Evolutionary conservation across 306 rosid species (phyloP), one percentile per base, ranked within the genome.

Genomic region (Mimosa pudica): DNA sequence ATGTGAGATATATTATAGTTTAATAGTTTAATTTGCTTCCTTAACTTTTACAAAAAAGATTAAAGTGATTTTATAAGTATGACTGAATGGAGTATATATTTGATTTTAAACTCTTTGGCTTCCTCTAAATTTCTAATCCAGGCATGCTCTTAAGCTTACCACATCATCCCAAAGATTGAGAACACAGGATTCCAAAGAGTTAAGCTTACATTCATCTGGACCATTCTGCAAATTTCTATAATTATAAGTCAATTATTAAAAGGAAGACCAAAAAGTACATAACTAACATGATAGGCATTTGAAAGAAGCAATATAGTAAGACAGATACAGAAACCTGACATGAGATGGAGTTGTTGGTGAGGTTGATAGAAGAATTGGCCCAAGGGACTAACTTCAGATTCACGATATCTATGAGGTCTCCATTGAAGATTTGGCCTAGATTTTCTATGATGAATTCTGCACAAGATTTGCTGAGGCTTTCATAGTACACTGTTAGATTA

Each of bases 261-360:
- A 38, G 42, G 42, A 38, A 5, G 42, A 38, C 42, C 42, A 38
- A 38, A 38, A 38, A 38, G 3, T 2, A 38, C 42, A 38, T 38
- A 38, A 38, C 42, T 38, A 38, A 38, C 32, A 57, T 57, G 8
- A 18, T 57, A 57, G 61, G 30, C 18, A 57, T 57, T 2, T 38
- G 42, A 18, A 57, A 57, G 33, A 57, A n/a, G 64, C 35, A 58
- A 18, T 33, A 58, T 58, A 3, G 20, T 8, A 18, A 20, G 35
- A 58, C 13, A 58, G 30, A 20, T 8, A 58, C 32, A 18, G 11
- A 62, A 41, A 91, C 97, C 93, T 89, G 93, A 66, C 92, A 91
- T 60, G 74, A 66, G 18, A 81, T 79, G 75, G 82, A 83, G 58
- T 64, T 85, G 79, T 57, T 83, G 60, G 73, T 73, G n/a, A 12